phyloP scores from a whole-genome alignment of 805 yeast species.

The Nakazawaea populi region DNA sequence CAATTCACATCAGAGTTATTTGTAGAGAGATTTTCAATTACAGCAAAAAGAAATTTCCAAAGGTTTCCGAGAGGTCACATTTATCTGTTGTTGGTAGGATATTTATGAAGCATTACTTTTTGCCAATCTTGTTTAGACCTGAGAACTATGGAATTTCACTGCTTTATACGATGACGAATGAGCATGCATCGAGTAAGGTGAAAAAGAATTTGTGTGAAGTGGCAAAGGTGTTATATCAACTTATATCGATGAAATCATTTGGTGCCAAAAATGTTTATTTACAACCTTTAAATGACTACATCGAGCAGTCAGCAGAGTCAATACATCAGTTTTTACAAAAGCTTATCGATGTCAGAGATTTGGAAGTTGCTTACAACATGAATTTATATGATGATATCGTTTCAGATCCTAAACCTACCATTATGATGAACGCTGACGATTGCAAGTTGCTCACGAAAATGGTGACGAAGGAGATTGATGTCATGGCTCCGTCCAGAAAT shows the following conservation, averaged over 20 bases:
- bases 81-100: conserved; percentile 66
- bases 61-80: conserved; percentile 52
- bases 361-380: conserved; percentile 57
- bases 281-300: conserved; percentile 75
- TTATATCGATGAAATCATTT: conserved; percentile 66
- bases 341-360: conserved; percentile 46
- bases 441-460: conserved; percentile 38
- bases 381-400: conserved; percentile 65
- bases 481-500: conserved; percentile 37
- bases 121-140: conserved; percentile 42
- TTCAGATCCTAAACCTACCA: conserved; percentile 36
- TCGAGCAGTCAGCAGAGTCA: conserved; percentile 43
- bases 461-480: conserved; percentile 34
- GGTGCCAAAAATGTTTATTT: conserved; percentile 55
- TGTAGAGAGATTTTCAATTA: conserved; percentile 35
- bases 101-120: conserved; percentile 46
- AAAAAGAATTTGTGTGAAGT: conserved; percentile 50
- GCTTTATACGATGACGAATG: conserved; percentile 1
- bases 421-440: conserved; percentile 38
- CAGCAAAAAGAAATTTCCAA: conserved; percentile 40
- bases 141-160: conserved; percentile 49
- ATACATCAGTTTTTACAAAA: conserved; percentile 38
- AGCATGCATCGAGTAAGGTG: conserved; percentile 13
- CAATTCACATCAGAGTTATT: conserved; percentile 51
- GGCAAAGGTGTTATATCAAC: conserved; percentile 54